Percentiles rank a stretch among this genome's conserved stretches.
Conservation (phyloP, 805 yeast species). For the Hanseniaspora clermontiae region DNA sequence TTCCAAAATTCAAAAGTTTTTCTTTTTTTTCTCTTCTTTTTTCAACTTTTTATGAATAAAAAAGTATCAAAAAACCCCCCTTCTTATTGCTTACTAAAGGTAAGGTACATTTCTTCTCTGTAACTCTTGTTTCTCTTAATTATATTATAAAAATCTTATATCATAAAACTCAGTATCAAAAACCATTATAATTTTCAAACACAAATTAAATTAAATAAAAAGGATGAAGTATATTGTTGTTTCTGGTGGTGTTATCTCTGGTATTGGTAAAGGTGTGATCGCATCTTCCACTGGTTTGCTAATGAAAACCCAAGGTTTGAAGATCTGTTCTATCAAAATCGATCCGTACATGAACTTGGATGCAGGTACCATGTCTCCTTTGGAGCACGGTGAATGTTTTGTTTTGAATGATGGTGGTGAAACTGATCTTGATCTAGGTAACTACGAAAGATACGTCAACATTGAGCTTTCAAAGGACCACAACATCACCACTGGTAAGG, state of each 20-base stretch:
- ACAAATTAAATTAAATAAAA: neutral
- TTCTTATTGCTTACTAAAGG: conserved; percentile 6
- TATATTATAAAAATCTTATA: too few relatives aligned
- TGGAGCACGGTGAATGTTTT: conserved; percentile 98
- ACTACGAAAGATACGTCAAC: conserved; percentile 91
- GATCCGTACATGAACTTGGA: conserved; percentile 99
- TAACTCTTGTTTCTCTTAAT: neutral
- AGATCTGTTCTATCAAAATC: conserved; percentile 93
- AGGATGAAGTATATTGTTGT: conserved; percentile 97
- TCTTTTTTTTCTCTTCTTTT: neutral
- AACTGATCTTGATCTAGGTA: conserved; percentile 94
- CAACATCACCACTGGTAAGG: conserved; percentile 96
- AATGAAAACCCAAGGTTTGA: conserved; percentile 82
- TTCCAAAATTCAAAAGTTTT: neutral
- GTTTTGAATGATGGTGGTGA: conserved; percentile 98
- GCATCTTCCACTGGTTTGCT: conserved; percentile 96
- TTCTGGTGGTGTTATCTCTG: conserved; percentile 98
- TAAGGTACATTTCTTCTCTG: neutral
- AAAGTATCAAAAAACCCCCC: conserved; percentile 6
- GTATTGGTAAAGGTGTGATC: conserved; percentile 97
- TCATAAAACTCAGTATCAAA: neutral
- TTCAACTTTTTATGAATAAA: neutral
- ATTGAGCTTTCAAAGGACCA: conserved; percentile 87
- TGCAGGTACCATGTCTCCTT: conserved; percentile 99
- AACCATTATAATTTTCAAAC: neutral